Evolutionary conservation across 2,329 filamentous ascomycete species (phyloP).

Genomic region (Alternaria tenuissima): DNA sequence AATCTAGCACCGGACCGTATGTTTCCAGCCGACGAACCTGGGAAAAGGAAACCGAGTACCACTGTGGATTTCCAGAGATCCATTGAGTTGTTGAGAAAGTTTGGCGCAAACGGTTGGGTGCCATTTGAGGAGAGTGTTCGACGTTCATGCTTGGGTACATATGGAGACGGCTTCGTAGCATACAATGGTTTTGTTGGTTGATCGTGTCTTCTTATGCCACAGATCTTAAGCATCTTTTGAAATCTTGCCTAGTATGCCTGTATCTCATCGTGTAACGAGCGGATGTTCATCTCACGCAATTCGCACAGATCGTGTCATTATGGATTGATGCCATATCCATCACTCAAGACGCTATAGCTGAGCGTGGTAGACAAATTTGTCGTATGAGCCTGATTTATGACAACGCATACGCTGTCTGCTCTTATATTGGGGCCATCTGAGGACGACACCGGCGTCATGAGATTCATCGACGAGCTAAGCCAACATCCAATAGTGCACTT

Average conservation of each 20-base stretch:
- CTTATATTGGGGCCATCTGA: no score
- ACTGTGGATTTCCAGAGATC: neutral
- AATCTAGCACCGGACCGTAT: neutral
- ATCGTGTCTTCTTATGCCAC: neutral
- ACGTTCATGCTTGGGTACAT: neutral
- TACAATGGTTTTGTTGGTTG: neutral
- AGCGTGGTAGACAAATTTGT: neutral
- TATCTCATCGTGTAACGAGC: neutral
- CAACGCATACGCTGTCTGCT: no score
- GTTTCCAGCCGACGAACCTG: neutral
- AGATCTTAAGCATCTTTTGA: neutral
- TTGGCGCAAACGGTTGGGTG: neutral
- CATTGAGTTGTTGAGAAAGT: neutral
- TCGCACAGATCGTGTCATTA: neutral
- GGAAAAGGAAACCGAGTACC: neutral
- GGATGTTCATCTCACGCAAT: neutral
- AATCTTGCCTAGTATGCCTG: neutral
- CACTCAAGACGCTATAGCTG: neutral
- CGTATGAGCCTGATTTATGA: slow-evolving; percentile 3
- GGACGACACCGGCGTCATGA: no score
- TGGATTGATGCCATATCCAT: slow-evolving; percentile 9
- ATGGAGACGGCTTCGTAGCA: neutral
- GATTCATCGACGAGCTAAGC: no score
- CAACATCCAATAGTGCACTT: no score
- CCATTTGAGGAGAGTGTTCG: neutral